These are phyloP conservation scores for Paragyromitra xinjiangensis DNA, from an alignment of 495 filamentous ascomycete species.

Conservation along the genomic window DNA sequence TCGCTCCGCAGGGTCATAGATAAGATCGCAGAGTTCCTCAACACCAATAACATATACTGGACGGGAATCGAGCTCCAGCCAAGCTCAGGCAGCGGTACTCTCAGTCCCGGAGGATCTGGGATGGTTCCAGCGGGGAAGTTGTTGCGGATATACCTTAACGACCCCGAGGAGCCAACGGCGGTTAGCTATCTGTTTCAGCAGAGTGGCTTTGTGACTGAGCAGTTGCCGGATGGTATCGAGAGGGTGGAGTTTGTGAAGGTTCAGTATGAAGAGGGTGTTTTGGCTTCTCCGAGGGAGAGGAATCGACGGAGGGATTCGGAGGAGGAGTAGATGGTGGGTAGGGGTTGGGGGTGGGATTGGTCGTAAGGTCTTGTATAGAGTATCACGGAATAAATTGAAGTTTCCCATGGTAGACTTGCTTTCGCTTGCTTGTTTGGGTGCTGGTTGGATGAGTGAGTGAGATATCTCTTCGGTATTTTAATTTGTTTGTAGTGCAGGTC, in stretches of 20 bases:
- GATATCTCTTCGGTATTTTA: too few species aligned
- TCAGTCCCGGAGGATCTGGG: slow-evolving; percentile 29
- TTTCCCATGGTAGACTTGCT: neutral
- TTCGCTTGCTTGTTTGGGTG: neutral
- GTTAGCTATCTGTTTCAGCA: slow-evolving; percentile 43
- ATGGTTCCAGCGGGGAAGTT: slow-evolving; percentile 17
- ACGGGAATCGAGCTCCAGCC: slow-evolving; percentile 38
- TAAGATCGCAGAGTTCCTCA: slow-evolving; percentile 38
- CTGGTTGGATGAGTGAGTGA: neutral
- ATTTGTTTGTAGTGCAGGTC: too few species aligned
- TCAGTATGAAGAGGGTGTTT: neutral
- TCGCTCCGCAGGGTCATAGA: slow-evolving; percentile 35
- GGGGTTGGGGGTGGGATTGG: neutral
- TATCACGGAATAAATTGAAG: neutral
- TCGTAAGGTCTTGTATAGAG: neutral
- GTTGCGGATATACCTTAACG: slow-evolving; percentile 29
- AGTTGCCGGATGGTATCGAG: slow-evolving; percentile 40
- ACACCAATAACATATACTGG: slow-evolving; percentile 30
- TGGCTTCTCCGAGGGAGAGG: slow-evolving; percentile 21
- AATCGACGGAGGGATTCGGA: slow-evolving; percentile 31
- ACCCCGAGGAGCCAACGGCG: slow-evolving; percentile 29
- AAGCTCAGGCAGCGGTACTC: slow-evolving; percentile 3
- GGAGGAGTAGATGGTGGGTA: neutral
- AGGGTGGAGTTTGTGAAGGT: slow-evolving; percentile 43
- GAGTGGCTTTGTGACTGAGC: slow-evolving; percentile 28